Evolutionary conservation across 176 grass and related monocot species (phyloP).

Genomic region (Cenchrus purpureus): DNA sequence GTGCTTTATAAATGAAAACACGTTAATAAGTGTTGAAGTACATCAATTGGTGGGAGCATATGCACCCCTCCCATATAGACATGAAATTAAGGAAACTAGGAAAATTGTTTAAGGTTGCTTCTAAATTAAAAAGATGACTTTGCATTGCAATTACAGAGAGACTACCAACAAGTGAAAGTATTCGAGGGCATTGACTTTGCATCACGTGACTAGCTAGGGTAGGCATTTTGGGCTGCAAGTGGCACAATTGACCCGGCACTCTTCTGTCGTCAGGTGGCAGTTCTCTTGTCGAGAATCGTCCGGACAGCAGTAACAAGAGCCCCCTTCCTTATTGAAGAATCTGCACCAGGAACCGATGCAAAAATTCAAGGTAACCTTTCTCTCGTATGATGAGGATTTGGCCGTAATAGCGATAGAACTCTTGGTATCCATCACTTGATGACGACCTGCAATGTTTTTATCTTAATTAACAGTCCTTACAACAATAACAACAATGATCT

Average conservation of each 20-base stretch:
- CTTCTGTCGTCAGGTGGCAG: background rate
- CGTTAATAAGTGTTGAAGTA: too few relatives aligned
- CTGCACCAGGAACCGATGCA: background rate
- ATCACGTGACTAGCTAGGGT: too few relatives aligned
- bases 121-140: background rate
- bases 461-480: too few relatives aligned
- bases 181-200: too few relatives aligned
- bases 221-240: background rate
- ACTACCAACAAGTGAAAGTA: background rate
- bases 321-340: background rate
- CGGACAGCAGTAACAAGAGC: background rate
- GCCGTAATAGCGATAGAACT: background rate
- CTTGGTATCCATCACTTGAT: background rate
- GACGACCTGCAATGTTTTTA: background rate
- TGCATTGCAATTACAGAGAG: too few relatives aligned
- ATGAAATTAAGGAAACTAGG: too few relatives aligned
- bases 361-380: background rate
- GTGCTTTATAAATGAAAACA: too few relatives aligned
- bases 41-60: too few relatives aligned
- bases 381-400: background rate
- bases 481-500: too few relatives aligned
- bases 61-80: too few relatives aligned
- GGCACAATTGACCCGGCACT: background rate
- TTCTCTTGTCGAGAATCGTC: background rate
- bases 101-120: too few relatives aligned